These are phyloP conservation scores for Neurospora sp. DNA, from an alignment of 495 filamentous ascomycete genomes.

Conservation along the genomic window DNA sequence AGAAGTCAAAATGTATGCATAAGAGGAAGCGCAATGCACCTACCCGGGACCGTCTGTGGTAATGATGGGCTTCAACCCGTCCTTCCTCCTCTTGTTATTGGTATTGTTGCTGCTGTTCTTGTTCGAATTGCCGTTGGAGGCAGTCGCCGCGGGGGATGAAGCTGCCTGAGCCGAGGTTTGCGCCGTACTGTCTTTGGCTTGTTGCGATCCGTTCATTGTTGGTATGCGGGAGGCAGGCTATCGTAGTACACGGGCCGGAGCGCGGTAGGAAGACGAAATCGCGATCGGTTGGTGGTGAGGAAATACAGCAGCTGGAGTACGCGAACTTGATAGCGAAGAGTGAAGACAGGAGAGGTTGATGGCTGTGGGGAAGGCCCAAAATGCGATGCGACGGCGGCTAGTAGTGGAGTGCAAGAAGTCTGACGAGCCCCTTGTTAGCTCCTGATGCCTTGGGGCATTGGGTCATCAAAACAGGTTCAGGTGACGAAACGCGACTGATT, in stretches of 20 bases:
- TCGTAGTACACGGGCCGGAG: neutral
- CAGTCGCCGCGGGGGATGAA: slow-evolving; percentile 12
- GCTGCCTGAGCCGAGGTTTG: slow-evolving; percentile 16
- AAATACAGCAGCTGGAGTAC: neutral
- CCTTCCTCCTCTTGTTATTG: slow-evolving; percentile 83
- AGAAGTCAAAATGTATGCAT: slow-evolving; percentile 7
- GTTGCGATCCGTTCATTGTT: slow-evolving; percentile 26
- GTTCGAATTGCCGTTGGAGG: slow-evolving; percentile 24
- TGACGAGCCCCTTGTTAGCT: neutral
- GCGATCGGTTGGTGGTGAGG: neutral
- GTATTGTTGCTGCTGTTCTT: slow-evolving; percentile 34
- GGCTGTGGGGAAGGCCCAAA: neutral
- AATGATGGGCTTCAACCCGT: slow-evolving; percentile 82
- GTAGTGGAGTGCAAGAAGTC: neutral
- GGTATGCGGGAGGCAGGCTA: neutral
- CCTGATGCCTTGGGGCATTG: neutral
- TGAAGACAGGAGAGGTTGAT: neutral
- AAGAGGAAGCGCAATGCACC: slow-evolving; percentile 19
- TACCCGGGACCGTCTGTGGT: slow-evolving; percentile 58
- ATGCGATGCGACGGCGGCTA: neutral
- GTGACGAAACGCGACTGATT: neutral
- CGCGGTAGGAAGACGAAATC: neutral
- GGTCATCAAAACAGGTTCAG: neutral
- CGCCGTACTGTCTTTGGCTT: slow-evolving; percentile 16
- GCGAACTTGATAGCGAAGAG: neutral